Conservation (phyloP, 2,329 filamentous ascomycete genomes). For the Leptographium wingfieldii region DNA sequence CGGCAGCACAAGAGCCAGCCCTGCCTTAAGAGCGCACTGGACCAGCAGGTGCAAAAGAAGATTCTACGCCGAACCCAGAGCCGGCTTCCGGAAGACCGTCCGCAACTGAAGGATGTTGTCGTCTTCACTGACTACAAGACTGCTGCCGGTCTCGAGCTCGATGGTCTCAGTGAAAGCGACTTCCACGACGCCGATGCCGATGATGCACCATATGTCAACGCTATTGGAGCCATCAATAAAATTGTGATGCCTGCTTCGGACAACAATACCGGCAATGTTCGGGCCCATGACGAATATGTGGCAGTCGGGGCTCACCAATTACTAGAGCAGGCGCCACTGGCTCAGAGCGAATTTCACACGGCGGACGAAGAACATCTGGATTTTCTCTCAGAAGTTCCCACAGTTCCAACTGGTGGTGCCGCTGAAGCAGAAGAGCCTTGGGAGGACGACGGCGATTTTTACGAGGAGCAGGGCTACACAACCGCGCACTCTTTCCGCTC, state of each 20-base stretch:
- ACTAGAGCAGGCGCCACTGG: neutral
- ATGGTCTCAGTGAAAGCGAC: conserved; percentile 13
- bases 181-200: conserved; percentile 22
- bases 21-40: conserved; percentile 25
- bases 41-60: conserved; percentile 9
- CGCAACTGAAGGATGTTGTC: conserved; percentile 1
- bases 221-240: conserved; percentile 26
- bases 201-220: conserved; percentile 32
- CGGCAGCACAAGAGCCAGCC: conserved; percentile 44
- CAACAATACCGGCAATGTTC: neutral
- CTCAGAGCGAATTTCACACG: neutral
- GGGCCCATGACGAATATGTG: neutral
- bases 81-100: conserved; percentile 9
- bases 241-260: neutral
- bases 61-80: conserved; percentile 10
- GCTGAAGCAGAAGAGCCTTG: conserved; percentile 58
- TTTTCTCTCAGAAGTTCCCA: conserved; percentile 6
- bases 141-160: conserved; percentile 20
- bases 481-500: conserved; percentile 67
- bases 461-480: conserved; percentile 58
- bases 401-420: neutral
- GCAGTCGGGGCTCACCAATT: too few species aligned
- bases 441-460: conserved; percentile 63
- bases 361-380: neutral
- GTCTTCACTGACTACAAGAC: conserved; percentile 1